Percentiles rank a stretch among this genome's conserved stretches.
Conservation (phyloP, 2,329 filamentous ascomycete genomes). For the Lachnellula arida region DNA sequence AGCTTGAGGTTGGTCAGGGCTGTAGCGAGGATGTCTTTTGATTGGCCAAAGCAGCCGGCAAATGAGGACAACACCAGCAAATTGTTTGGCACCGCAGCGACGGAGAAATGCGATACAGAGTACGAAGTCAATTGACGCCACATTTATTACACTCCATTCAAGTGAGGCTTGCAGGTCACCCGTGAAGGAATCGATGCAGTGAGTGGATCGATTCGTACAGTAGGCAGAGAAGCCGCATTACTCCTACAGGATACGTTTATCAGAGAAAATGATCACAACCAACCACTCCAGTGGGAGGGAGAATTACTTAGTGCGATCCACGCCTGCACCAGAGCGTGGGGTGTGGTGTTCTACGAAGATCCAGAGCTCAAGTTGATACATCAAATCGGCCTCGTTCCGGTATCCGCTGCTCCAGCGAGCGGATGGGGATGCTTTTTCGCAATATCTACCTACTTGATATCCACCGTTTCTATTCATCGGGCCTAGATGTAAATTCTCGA, state of each 20-base stretch:
- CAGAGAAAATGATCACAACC: neutral
- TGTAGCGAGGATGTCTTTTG: neutral
- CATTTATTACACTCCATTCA: neutral
- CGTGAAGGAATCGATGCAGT: neutral
- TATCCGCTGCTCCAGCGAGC: no score
- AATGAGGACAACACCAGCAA: neutral
- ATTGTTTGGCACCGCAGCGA: neutral
- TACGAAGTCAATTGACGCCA: neutral
- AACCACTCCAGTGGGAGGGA: neutral
- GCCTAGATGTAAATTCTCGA: no score
- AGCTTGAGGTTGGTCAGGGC: neutral
- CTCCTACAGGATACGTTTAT: neutral
- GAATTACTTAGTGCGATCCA: neutral
- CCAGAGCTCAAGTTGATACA: no score
- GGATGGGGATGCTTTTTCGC: no score
- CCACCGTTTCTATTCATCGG: no score
- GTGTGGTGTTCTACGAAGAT: neutral
- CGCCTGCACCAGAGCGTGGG: neutral
- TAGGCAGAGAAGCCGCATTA: neutral
- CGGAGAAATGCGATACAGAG: neutral
- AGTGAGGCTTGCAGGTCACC: slow-evolving; percentile 3
- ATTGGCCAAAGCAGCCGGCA: neutral
- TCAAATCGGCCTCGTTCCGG: no score
- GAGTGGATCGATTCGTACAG: neutral
- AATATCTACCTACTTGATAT: no score